Evolutionary conservation across 495 filamentous ascomycete genomes (phyloP), one percentile per base, ranked within the genome.

Genomic region (Podospora pseudopauciseta): DNA sequence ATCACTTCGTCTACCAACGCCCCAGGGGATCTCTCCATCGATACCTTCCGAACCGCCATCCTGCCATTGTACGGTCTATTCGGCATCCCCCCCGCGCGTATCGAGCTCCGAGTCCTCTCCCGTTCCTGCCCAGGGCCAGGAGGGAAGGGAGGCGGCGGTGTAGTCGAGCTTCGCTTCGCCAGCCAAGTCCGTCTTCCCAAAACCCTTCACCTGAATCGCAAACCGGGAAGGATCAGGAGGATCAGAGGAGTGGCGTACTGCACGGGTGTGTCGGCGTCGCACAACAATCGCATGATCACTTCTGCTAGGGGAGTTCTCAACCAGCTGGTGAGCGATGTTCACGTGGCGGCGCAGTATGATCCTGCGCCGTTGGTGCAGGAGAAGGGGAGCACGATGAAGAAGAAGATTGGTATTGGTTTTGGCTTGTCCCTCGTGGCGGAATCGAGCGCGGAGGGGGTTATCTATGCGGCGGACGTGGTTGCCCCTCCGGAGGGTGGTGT

Each of bases 231-330:
- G 64, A 90, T 99, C 67, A 95, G 94, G 83, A 85, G 88, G 71
- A 88, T 99, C 64, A 86, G 96, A 65, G 95, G 95, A 60, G 94
- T 98, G 2, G 94, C 94, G 23, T 97, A 97, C 78, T 90, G 90
- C 28, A 92, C 91, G 3, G 95, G 95, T 28, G 92, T 97, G 1
- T 89, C 90, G 9, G 94, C 89, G 0, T 92, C 90, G 59, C 97
- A 97, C 71, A 99, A 98, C 77, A 91, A 91, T 62, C 85, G 95
- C 63, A 95, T 96, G 92, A 99, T 98, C 78, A 92, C 95, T 72
- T 85, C 88, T 26, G 92, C 93, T 58, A 84, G 95, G 73, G 93
- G 92, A 18, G 85, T 98, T 55, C 83, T 99, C 55, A 98, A 98
- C 78, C 84, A 89, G 20, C 83, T 98, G 64, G 86, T 90, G 18